Evolutionary conservation across 257 asterid genomes (phyloP).

Genomic region (Ilex aquifolium): DNA sequence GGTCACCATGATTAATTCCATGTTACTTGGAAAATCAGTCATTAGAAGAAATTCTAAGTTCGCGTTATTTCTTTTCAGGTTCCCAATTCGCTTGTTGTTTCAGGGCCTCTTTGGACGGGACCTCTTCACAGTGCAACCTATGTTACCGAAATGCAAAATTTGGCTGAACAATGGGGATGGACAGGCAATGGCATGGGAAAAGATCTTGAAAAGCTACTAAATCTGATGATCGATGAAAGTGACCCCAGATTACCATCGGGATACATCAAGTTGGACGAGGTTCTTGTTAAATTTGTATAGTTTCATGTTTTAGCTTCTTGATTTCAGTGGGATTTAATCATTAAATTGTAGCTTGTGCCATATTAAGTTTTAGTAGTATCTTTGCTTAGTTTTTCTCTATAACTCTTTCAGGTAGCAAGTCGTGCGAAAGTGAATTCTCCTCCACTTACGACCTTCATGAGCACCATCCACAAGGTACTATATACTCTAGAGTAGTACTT

Average conservation of each 20-base stretch:
- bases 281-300: conserved; percentile 14
- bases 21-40: not conserved
- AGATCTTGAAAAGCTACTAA: conserved; percentile 52
- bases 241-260: conserved; percentile 83
- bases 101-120: conserved; percentile 97
- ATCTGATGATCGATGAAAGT: conserved; percentile 72
- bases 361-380: too few species aligned
- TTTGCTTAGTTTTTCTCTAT: conserved; percentile 6
- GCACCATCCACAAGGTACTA: conserved; percentile 52
- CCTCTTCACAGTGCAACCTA: conserved; percentile 66
- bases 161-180: conserved; percentile 94
- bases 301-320: not conserved
- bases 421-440: conserved; percentile 82
- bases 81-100: conserved; percentile 61
- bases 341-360: too few species aligned
- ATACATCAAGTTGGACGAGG: conserved; percentile 76
- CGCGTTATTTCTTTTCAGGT: conserved; percentile 37
- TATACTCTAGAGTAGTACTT: not conserved
- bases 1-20: too few species aligned
- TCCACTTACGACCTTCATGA: conserved; percentile 37
- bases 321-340: not conserved
- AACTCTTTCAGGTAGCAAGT: conserved; percentile 55
- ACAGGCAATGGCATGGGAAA: conserved; percentile 48
- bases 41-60: not conserved
- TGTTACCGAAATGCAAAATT: conserved; percentile 49